Conservation (phyloP, 1,284 basidiomycete species). For the Coniferiporia sulphurascens region DNA sequence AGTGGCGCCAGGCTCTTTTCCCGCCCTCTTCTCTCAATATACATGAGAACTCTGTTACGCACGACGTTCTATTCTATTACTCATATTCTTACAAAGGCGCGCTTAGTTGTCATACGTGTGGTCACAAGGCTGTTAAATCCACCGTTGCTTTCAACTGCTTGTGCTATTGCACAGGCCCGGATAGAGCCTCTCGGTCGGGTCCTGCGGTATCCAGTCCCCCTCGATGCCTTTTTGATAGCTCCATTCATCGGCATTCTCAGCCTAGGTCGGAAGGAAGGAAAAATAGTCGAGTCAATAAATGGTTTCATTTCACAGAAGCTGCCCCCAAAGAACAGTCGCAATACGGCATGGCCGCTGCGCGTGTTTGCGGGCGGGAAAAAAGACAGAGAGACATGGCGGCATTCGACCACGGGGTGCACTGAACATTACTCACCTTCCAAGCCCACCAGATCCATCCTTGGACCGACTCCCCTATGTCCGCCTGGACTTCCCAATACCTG, state of each 20-base stretch:
- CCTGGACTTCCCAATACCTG: slow-evolving; percentile 79
- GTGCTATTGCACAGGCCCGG: slow-evolving; percentile 47
- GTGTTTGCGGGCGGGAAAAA: not conserved
- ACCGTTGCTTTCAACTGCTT: not conserved
- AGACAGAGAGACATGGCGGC: not conserved
- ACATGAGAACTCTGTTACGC: too few species aligned
- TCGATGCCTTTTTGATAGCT: slow-evolving; percentile 64
- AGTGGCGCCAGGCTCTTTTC: too few species aligned
- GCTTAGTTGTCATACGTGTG: not conserved
- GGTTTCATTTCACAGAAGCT: not conserved
- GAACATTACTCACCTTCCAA: slow-evolving; percentile 55
- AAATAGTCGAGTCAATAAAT: not conserved
- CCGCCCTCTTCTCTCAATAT: too few species aligned
- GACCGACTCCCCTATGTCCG: slow-evolving; percentile 55
- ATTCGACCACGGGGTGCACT: not conserved
- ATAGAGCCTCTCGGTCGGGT: slow-evolving; percentile 57
- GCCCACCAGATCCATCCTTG: slow-evolving; percentile 85
- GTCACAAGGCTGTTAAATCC: not conserved
- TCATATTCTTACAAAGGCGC: not conserved
- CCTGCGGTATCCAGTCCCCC: slow-evolving; percentile 68
- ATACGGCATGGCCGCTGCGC: not conserved
- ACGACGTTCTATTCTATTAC: too few species aligned
- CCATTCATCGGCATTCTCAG: slow-evolving; percentile 75
- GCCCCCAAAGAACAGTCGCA: not conserved
- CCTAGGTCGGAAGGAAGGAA: slow-evolving; percentile 26